Evolutionary conservation across 78 protist genomes (phyloP).

Genomic region (Dictyostelium capitatum): DNA sequence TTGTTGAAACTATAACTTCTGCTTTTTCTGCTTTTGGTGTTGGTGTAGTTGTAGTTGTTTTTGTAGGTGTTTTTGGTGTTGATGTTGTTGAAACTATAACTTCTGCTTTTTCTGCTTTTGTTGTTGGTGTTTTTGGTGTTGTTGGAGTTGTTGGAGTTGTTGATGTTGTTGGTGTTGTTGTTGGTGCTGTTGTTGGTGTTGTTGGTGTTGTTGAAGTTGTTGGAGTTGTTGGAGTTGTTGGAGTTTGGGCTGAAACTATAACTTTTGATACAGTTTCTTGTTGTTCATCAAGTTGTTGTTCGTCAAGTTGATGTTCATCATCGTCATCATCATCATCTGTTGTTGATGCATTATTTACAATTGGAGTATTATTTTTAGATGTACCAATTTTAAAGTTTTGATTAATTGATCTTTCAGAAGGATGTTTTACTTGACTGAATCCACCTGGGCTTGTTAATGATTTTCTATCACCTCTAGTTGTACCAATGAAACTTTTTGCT

Average conservation of each 20-base stretch:
- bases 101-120: not conserved
- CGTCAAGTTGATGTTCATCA: not conserved
- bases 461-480: not conserved
- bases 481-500: slow-evolving; percentile 3
- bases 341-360: too few species aligned
- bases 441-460: not conserved
- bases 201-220: not conserved
- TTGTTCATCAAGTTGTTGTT: not conserved
- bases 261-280: not conserved
- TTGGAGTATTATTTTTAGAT: not conserved
- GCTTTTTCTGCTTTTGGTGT: not conserved
- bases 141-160: not conserved
- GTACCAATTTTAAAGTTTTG: slow-evolving; percentile 11
- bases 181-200: not conserved
- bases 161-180: not conserved
- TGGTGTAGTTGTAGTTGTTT: too few species aligned
- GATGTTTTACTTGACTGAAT: not conserved
- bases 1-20: not conserved
- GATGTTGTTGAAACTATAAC: not conserved
- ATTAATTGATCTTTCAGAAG: slow-evolving; percentile 3
- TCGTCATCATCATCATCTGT: not conserved
- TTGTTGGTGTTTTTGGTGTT: slow-evolving; percentile 3
- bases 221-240: not conserved
- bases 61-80: not conserved
- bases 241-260: too few species aligned